Percentiles rank a stretch among this genome's conserved stretches.
Conservation (phyloP, 495 filamentous ascomycete species). For the Podospora didyma region DNA sequence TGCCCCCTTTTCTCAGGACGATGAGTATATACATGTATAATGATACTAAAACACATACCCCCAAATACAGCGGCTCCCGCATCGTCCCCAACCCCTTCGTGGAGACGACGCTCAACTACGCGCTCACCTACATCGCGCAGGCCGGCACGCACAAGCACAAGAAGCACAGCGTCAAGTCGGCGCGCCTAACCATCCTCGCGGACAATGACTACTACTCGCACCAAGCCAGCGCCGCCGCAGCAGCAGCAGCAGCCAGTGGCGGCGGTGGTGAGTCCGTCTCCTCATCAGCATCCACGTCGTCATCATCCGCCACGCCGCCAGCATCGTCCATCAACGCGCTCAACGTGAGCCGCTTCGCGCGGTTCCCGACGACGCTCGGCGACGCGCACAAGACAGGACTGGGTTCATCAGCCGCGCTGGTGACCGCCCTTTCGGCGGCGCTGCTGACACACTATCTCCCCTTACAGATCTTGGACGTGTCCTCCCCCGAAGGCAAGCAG, state of each 20-base stretch:
- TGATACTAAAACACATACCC: constrained; percentile 6
- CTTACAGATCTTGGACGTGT: constrained; percentile 48
- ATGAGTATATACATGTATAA: neutral
- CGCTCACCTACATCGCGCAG: constrained; percentile 69
- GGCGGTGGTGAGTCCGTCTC: no score
- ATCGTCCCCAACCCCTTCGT: constrained; percentile 71
- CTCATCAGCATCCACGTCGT: constrained; percentile 3
- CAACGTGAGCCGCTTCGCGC: constrained; percentile 55
- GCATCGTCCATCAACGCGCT: constrained; percentile 12
- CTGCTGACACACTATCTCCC: constrained; percentile 79
- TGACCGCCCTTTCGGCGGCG: constrained; percentile 83
- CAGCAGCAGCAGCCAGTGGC: constrained; percentile 26
- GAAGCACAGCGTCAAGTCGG: constrained; percentile 58
- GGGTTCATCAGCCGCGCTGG: constrained; percentile 90
- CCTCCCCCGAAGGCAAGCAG: constrained; percentile 25
- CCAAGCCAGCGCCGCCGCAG: constrained; percentile 18
- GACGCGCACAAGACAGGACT: constrained; percentile 94
- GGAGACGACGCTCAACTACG: constrained; percentile 83
- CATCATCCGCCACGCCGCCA: constrained; percentile 6
- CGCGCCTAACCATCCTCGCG: constrained; percentile 81
- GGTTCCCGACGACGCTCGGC: constrained; percentile 70
- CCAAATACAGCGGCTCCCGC: constrained; percentile 27
- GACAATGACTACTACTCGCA: constrained; percentile 97
- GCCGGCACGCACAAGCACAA: constrained; percentile 51
- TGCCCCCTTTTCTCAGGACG: neutral